phyloP scores from a whole-genome alignment of 257 asterid genomes.

The Fraxinus americana region DNA sequence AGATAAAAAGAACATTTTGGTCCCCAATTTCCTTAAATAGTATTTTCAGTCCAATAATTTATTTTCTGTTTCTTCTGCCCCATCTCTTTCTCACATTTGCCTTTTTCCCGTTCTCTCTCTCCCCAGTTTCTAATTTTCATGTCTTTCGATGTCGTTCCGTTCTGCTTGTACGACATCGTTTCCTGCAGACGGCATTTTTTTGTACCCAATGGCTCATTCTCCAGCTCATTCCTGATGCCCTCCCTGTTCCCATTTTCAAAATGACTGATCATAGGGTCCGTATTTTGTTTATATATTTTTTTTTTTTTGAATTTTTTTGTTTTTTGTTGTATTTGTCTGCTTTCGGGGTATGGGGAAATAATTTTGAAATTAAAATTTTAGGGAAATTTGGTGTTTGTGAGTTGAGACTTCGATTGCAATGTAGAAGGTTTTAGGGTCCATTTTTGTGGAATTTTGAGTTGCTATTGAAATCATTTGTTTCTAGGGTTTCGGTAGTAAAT shows the following conservation, averaged over 20 bases:
- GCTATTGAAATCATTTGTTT: slow-evolving; percentile 14
- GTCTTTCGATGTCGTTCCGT: slow-evolving; percentile 30
- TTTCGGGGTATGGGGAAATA: background rate
- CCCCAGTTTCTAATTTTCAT: slow-evolving; percentile 25
- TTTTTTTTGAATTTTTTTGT: background rate
- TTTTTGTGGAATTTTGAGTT: slow-evolving; percentile 23
- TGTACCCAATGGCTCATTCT: slow-evolving; percentile 24
- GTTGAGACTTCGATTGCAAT: slow-evolving; percentile 18
- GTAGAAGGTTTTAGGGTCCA: background rate
- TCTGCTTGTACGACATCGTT: slow-evolving; percentile 30
- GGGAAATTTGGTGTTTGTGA: slow-evolving; percentile 15
- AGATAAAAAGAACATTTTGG: background rate
- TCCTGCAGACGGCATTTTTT: slow-evolving; percentile 33
- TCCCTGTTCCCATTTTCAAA: slow-evolving; percentile 39
- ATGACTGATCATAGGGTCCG: slow-evolving; percentile 49
- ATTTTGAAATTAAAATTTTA: background rate
- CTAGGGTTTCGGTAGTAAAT: slow-evolving; percentile 36
- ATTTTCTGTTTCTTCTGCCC: slow-evolving; percentile 1
- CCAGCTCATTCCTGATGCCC: slow-evolving; percentile 34
- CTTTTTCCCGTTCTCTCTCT: slow-evolving; percentile 5
- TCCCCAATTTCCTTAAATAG: slow-evolving; percentile 1
- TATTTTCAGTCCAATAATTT: background rate
- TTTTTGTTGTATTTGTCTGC: background rate
- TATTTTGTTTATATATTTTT: background rate
- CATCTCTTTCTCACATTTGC: slow-evolving; percentile 20